Evolutionary conservation across 176 grass and related monocot species (phyloP), one percentile per base, ranked within the genome.

Genomic region (Triticum timopheevii): DNA sequence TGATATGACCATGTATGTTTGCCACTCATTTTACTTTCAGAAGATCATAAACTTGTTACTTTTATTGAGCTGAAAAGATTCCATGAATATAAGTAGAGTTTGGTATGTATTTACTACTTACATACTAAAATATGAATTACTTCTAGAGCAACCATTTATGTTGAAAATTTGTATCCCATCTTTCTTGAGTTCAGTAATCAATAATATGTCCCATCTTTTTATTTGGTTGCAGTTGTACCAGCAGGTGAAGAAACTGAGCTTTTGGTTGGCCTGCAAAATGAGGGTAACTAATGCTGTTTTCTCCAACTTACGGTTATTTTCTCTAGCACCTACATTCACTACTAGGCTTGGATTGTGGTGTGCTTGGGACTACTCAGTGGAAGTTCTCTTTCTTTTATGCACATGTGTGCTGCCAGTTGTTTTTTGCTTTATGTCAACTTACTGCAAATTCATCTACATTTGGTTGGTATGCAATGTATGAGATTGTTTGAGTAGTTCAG

Each of bases 261-360:
- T 54, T 89, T 99, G 35, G 97, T 96, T 79, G 97, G 97, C 59
- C 83, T 99, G 82, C 97, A 99, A 73, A 99, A 99, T 83, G 92
- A 94, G 31, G 97, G 97, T 96, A 90, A 80, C 3, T 65, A 58
- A 71, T 81, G 12, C 56, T 47, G 12, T 34, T 40, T 81, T 30
- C 4, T 75, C 36, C 33, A 19, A 24, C 7, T 66, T 82, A 30
- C 10, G 20, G 16, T 65, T 49, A 63, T 10, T 78, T 35, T 65
- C 1, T 73, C 0, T 49, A 22, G 7, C 83, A 52, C 16, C 62
- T 28, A 7, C 50, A 54, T 39, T 8, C 15, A n/a, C 7, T 81
- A 23, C 20, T 78, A 79, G 13, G 50, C 20, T 59, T 59, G 45
- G 20, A n/a, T 30, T 80, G 35, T 79, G 17, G 34, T 35, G 20